Evolutionary conservation across 371 early-diverging fungal genomes (phyloP), one percentile per base, ranked within the genome.

Genomic region (Lichtheimia ramosa): DNA sequence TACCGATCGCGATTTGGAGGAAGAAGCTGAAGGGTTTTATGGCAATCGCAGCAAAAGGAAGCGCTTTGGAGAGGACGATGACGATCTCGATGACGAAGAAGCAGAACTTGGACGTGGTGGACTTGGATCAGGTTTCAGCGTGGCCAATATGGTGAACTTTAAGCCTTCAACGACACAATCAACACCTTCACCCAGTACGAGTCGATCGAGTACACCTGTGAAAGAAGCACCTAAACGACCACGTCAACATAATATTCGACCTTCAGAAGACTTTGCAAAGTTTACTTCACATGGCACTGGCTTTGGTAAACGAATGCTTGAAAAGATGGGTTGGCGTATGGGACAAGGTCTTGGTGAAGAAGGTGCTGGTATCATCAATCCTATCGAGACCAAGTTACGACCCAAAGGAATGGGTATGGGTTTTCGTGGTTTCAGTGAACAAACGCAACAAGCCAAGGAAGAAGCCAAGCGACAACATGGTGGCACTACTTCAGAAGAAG

Each of bases 291-390:
- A 84, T 43, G 84, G 86, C 1, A 91, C 83, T 42, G 92, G 92
- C 2, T 80, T 92, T 52, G 93, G 89, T 46, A 72, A 86, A 70
- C 86, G 85, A 50, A 87, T 94, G 87, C 75, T 96, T 70, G 75
- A 86, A 62, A 92, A 90, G 70, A 92, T 94, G 86, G 93, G 93
- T 5, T 92, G 93, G 93, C 71, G 65, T 43, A 56, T 60, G 10
- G 91, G 91, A 5, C 75, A 73, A 61, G 92, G 92, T 60, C 68
- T 96, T 3, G 98, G 98, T 4, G 77, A 75, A 41, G 84, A 83
- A 3, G 92, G 93, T 5, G 75, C 75, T 24, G 98, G 98, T 65
- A 94, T 95, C 25, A 82, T 91, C 15, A 87, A 92, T 46, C 96
- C 97, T 3, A 87, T 97, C 24, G 91, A 96, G 50, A 90, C 89